Conservation (phyloP, 2,329 filamentous ascomycete species). For the Teratosphaeriaceae sp. region DNA sequence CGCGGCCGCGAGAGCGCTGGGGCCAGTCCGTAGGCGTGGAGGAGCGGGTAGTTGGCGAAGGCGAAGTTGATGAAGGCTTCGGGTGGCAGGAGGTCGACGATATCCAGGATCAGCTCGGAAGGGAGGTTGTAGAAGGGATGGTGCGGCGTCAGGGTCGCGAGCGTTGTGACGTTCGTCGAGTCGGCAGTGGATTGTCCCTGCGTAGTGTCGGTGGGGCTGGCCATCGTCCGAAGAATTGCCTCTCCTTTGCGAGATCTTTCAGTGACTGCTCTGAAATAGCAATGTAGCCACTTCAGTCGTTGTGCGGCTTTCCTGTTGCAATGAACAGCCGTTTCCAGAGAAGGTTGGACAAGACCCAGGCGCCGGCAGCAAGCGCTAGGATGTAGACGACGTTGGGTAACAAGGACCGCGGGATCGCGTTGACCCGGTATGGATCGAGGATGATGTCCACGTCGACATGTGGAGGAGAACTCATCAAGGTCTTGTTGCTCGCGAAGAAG, state of each 20-base stretch:
- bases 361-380: slow-evolving; percentile 49
- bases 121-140: slow-evolving; percentile 38
- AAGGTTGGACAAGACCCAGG: slow-evolving; percentile 45
- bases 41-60: slow-evolving; percentile 40
- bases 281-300: slow-evolving; percentile 18
- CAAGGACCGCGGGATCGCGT: slow-evolving; percentile 72
- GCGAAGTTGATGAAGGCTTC: slow-evolving; percentile 40
- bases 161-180: not conserved
- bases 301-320: slow-evolving; percentile 14
- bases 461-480: slow-evolving; percentile 68
- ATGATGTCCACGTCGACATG: slow-evolving; percentile 73
- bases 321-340: slow-evolving; percentile 31
- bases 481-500: slow-evolving; percentile 69
- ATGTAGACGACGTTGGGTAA: slow-evolving; percentile 66
- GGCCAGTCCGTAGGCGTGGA: slow-evolving; percentile 33
- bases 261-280: not conserved
- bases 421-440: slow-evolving; percentile 77
- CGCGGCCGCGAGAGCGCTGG: slow-evolving; percentile 26
- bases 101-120: slow-evolving; percentile 40
- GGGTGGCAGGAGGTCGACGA: slow-evolving; percentile 35
- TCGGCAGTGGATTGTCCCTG: not conserved
- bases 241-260: not conserved
- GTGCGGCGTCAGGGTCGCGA: slow-evolving; percentile 6
- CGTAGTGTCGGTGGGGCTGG: not conserved
- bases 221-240: not conserved